Base-by-base conservation (phyloP, 768 basidiomycete species). In the Suillus fuscotomentosus region DNA sequence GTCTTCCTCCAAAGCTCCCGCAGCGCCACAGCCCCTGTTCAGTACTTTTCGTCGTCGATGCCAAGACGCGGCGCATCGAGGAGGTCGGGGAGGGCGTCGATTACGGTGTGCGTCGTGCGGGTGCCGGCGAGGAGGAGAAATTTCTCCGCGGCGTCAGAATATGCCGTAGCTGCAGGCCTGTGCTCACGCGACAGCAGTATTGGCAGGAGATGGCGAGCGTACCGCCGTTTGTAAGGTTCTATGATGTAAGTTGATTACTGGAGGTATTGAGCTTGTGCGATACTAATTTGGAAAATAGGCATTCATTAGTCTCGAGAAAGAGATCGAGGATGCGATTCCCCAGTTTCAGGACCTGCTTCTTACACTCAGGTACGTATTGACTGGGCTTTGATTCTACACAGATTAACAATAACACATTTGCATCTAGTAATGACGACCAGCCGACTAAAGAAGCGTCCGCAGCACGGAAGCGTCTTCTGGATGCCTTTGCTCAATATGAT, bases 401-500 rank as follows among this genome's bases (percentile, higher is more conserved):
- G 51, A 41, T n/a, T 39, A 59, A 17, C 50, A 9, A 39, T n/a
- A 48, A 27, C 27, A 5, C 38, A 17, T 36, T 48, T 48, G 6
- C 39, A 42, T 36, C 27, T 57, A 77, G 78, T 62, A 75, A 77
- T 66, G 78, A 82, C 63, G 78, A 83, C 66, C 85, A 83, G 59
- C 88, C 87, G 2, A 85, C 83, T 5, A 88, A 84, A 62, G 89
- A 91, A 73, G 92, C 90, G 7, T 81, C 84, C 11, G 79, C 82
- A 2, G 83, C 88, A 0, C 87, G 95, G 65, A 96, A 95, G 72
- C 86, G 88, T 5, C 83, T 99, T 36, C 77, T 99, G 13, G 90
- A 94, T 51, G 86, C 89, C 0, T 95, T 98, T 73, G 84, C 89
- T 6, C 89, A 93, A 60, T 98, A 98, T 73, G 97, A 99, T 70